Base-by-base conservation (phyloP, 768 basidiomycete genomes). In the Calocybe indica region DNA sequence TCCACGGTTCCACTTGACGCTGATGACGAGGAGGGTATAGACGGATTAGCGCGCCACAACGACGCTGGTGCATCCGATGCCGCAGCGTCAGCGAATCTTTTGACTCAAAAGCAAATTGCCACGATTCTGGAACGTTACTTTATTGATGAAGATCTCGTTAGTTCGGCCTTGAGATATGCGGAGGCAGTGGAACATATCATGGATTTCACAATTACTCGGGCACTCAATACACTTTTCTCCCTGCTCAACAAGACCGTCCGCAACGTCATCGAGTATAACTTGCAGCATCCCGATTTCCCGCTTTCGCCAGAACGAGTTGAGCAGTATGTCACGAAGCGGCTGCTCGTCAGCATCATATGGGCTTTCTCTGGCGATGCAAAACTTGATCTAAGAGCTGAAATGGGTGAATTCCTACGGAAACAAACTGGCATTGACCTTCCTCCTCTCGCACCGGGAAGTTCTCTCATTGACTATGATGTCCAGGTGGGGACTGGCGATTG, bases 341-440 rank as follows among this genome's bases (percentile, higher is more conserved):
- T 98, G 28, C 77, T 97, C 7, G 81, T 97, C 63, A 91, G 80
- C 68, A 83, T 98, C 53, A 88, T 98, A 42, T 99, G 96, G 96
- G 93, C 96, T 0, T 97, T 99, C 66, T 88, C 92, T 32, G 96
- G 96, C 36, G 96, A 99, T 56, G 85, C 92, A n/a, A 90, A 88
- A 57, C 70, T 96, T 50, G 92, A 93, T 55, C 69, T 89, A 47
- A 84, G 96, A 28, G 86, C 90, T 2, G 82, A 86, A 53, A 81
- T 99, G 75, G 93, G 96, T 45, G 83, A 92, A 49, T 93, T 85
- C 65, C 68, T 99, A 38, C 75, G 86, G 39, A 79, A 80, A 43
- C 85, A 88, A 47, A 93, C 92, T 1, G 92, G 86, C 34, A 84
- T 98, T 49, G 95, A 97, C 58, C 73, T 95, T 5, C 96, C 96